These are phyloP conservation scores for Fennellomyces sp. DNA, from an alignment of 371 early-diverging fungal species.

Conservation along the genomic window DNA sequence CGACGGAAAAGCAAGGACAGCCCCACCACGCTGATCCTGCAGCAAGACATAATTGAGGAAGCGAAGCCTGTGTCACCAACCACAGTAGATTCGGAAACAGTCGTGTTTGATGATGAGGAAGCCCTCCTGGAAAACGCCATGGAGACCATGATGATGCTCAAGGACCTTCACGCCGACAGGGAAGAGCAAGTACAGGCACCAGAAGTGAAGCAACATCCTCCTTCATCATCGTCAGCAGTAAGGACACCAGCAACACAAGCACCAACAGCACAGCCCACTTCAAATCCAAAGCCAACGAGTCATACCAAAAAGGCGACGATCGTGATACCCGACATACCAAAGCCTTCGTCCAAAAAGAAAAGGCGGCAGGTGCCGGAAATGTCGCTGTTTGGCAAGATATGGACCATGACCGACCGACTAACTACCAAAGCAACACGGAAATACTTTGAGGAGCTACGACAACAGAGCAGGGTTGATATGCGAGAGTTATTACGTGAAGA, in stretches of 20 bases:
- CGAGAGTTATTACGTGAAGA: constrained; percentile 14
- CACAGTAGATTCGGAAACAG: constrained; percentile 2
- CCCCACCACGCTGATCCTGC: constrained; percentile 37
- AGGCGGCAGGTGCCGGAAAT: constrained; percentile 37
- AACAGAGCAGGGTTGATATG: constrained; percentile 6
- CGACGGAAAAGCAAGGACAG: constrained; percentile 12
- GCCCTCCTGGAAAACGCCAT: constrained; percentile 40
- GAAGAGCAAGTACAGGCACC: constrained; percentile 7
- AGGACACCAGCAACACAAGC: constrained; percentile 1
- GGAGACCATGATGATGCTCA: constrained; percentile 56
- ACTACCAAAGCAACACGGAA: constrained; percentile 42
- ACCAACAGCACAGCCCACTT: not conserved
- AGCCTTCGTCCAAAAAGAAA: constrained; percentile 26
- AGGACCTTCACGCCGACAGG: constrained; percentile 38
- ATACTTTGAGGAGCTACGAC: constrained; percentile 30
- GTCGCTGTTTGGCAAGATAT: constrained; percentile 57
- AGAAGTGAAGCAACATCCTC: not conserved
- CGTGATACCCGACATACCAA: not conserved
- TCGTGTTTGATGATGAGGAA: constrained; percentile 12
- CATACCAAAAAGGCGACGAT: not conserved
- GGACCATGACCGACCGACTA: constrained; percentile 56
- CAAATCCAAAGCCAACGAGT: not conserved
- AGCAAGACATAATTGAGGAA: constrained; percentile 8
- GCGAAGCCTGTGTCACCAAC: not conserved
- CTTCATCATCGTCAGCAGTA: not conserved